phyloP scores from a whole-genome alignment of 2,329 filamentous ascomycete species.

The Trichoderma lentiforme region DNA sequence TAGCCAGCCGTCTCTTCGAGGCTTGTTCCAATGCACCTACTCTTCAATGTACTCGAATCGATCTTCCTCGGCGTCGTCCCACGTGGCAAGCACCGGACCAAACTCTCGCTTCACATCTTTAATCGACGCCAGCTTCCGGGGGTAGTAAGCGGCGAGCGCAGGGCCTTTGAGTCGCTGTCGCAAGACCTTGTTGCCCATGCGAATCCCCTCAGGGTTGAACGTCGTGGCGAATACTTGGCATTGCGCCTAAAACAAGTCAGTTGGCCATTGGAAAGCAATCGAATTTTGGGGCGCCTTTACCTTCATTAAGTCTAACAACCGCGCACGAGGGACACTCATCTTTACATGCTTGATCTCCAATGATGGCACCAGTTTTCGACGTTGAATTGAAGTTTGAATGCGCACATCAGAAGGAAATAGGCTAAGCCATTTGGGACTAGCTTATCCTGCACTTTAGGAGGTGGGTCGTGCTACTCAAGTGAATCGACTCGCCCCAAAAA shows the following conservation, averaged over 20 bases:
- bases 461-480: neutral
- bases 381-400: conserved; percentile 27
- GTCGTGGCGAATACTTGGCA: conserved; percentile 88
- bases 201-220: conserved; percentile 79
- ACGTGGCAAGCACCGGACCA: conserved; percentile 61
- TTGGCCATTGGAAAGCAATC: neutral
- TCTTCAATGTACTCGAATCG: conserved; percentile 71
- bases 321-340: conserved; percentile 61
- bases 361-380: conserved; percentile 25
- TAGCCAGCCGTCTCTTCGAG: conserved; percentile 25
- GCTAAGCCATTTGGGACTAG: neutral
- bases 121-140: conserved; percentile 67
- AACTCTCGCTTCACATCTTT: conserved; percentile 71
- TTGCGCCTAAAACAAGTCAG: conserved; percentile 61
- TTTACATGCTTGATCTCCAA: conserved; percentile 37
- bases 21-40: conserved; percentile 39
- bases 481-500: neutral
- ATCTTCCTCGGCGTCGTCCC: conserved; percentile 75
- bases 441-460: neutral
- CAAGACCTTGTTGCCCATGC: conserved; percentile 87
- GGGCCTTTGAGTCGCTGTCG: conserved; percentile 86
- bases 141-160: conserved; percentile 82
- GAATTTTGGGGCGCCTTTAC: conserved; percentile 39
- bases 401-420: neutral
- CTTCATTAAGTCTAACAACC: conserved; percentile 73